These are phyloP conservation scores for Huntiella decipiens DNA, from an alignment of 2,329 filamentous ascomycete species.

Conservation along the genomic window DNA sequence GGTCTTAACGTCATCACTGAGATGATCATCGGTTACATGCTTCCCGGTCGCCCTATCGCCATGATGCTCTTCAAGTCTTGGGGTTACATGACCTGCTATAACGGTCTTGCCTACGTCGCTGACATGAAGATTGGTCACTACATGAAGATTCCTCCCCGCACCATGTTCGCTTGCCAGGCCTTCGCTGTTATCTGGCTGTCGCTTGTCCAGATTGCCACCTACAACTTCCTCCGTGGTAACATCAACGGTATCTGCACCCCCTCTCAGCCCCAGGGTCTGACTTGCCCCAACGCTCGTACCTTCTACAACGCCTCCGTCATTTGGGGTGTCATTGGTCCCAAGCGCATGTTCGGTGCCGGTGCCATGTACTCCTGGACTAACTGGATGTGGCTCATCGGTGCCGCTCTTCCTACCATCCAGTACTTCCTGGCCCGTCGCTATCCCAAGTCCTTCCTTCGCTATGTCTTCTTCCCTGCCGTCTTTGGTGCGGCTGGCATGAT, in stretches of 20 bases:
- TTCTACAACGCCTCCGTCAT: conserved; percentile 42
- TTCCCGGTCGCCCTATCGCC: conserved; percentile 27
- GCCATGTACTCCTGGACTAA: conserved; percentile 30
- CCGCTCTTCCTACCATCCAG: conserved; percentile 27
- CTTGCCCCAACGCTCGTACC: conserved; percentile 35
- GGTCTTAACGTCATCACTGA: conserved; percentile 30
- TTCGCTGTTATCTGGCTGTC: conserved; percentile 24
- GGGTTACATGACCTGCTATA: conserved; percentile 27
- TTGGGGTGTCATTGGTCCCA: conserved; percentile 38
- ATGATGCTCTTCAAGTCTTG: conserved; percentile 32
- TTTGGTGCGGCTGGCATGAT: conserved; percentile 31
- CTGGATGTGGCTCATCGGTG: conserved; percentile 37
- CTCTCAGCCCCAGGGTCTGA: conserved; percentile 30
- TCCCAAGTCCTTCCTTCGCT: conserved; percentile 27
- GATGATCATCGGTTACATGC: conserved; percentile 30
- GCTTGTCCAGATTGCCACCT: conserved; percentile 20
- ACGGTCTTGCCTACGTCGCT: conserved; percentile 27
- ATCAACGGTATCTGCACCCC: conserved; percentile 33
- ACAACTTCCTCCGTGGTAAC: conserved; percentile 25
- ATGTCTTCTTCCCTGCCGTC: conserved; percentile 32
- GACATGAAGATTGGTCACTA: conserved; percentile 34
- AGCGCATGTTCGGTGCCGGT: conserved; percentile 19
- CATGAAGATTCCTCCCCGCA: conserved; percentile 33
- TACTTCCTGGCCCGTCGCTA: conserved; percentile 28
- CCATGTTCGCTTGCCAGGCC: conserved; percentile 27